Evolutionary conservation across 805 yeast genomes (phyloP), one percentile per base, ranked within the genome.

Genomic region (Candida caryicola): DNA sequence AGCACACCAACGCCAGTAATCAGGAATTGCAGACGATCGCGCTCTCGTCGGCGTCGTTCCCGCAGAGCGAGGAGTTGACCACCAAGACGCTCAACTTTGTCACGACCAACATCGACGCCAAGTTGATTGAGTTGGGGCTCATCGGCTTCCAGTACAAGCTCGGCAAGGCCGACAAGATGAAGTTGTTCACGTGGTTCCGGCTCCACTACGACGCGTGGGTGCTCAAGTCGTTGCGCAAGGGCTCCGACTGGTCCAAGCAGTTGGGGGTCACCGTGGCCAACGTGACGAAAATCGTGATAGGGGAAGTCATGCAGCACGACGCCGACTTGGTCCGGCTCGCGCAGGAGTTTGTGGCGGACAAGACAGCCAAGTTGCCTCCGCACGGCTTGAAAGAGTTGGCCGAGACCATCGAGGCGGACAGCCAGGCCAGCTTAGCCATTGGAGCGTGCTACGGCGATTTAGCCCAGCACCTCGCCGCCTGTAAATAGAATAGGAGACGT

Each of bases 61-160:
- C 70, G 16, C 48, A 58, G 8, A 68, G 71, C 33, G 56, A 54
- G 6, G 76, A 74, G 12, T 54, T 81, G 39, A 65, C 77, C 19
- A 62, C 64, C 27, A 77, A 79, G 50, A 69, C 80, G 0, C 64
- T 82, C 45, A 79, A 79, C 44, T 81, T 73, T 51, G 75, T 82
- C 10, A 55, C 60, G 37, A 73, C 74, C 31, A 82, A 81, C 51
- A 72, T 79, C 37, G 83, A 78, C 46, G 64, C 74, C 6, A 67
- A 64, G 19, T 54, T 75, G 50, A 71, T 81, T 30, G 88, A 81
- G 47, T 49, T 75, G 36, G 79, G 76, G 0, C 57, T 82, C n/a
- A 52, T 79, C 26, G 88, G 88, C 9, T 36, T 59, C 72, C 46
- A 67, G 60, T 52, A 66, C 62, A 54, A 70, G 57, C 34, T 54